Percentiles rank a stretch among this genome's conserved stretches.
Evolutionary conservation across 306 rosid species (phyloP).

Genomic region (Quercus bicolor): DNA sequence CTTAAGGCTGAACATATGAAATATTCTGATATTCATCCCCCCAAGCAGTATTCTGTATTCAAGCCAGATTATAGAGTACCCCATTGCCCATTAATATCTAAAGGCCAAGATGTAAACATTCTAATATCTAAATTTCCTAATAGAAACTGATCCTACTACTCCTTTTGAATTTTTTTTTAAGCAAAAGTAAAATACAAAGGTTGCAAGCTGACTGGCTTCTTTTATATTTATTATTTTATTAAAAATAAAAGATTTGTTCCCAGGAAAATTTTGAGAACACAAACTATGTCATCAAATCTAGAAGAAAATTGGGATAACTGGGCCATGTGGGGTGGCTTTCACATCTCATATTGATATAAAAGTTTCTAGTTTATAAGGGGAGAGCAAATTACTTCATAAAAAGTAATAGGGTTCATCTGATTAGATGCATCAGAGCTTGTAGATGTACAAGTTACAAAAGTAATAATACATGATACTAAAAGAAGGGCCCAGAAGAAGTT

Average conservation of each 20-base stretch:
- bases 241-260: background rate
- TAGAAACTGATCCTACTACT: background rate
- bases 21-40: background rate
- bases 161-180: background rate
- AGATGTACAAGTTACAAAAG: background rate
- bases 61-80: too few species aligned
- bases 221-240: background rate
- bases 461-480: background rate
- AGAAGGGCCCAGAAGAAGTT: background rate
- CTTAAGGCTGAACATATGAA: background rate
- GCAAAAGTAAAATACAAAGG: background rate
- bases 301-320: background rate
- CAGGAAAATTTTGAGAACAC: background rate
- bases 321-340: background rate
- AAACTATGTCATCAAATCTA: background rate
- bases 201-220: too few species aligned
- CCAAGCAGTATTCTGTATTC: background rate
- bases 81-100: background rate
- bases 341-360: background rate
- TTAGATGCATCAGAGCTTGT: background rate
- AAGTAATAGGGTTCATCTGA: background rate
- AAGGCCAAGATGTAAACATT: background rate
- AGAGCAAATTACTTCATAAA: background rate
- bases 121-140: background rate
- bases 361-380: background rate